Conservation (phyloP, 2,329 filamentous ascomycete species). For the Periglandula ipomoeae region DNA sequence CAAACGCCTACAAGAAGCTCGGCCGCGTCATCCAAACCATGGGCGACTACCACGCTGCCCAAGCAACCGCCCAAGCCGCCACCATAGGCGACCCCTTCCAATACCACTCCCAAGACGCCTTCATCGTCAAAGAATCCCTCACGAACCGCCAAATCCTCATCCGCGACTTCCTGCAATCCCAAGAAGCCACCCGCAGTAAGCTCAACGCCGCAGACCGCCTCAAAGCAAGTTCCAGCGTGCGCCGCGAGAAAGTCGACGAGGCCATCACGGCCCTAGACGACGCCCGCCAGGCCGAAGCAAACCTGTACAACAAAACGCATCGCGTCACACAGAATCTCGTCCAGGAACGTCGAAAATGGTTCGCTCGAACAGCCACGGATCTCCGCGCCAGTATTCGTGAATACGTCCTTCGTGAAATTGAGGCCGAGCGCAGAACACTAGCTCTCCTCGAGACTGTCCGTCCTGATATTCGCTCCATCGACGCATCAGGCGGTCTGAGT, state of each 20-base stretch:
- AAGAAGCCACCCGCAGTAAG: constrained; percentile 74
- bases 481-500: constrained; percentile 80
- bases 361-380: constrained; percentile 75
- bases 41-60: constrained; percentile 90
- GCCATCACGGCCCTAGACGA: constrained; percentile 88
- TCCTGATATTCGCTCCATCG: constrained; percentile 87
- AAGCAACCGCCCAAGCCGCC: constrained; percentile 92
- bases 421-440: constrained; percentile 84
- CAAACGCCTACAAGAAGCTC: constrained; percentile 87
- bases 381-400: constrained; percentile 77
- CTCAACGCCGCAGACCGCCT: constrained; percentile 80
- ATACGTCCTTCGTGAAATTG: constrained; percentile 89
- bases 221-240: constrained; percentile 77
- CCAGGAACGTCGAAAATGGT: constrained; percentile 85
- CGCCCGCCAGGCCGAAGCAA: constrained; percentile 70
- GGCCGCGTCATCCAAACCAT: constrained; percentile 89
- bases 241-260: constrained; percentile 93
- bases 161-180: constrained; percentile 84
- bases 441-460: constrained; percentile 89
- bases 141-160: constrained; percentile 96
- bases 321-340: constrained; percentile 84
- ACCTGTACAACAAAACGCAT: constrained; percentile 76
- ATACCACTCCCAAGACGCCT: constrained; percentile 91
- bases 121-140: constrained; percentile 95
- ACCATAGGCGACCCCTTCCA: constrained; percentile 88